Evolutionary conservation across 78 protist genomes (phyloP), one percentile per base, ranked within the genome.

Genomic region (Tieghemostelium lacteum): DNA sequence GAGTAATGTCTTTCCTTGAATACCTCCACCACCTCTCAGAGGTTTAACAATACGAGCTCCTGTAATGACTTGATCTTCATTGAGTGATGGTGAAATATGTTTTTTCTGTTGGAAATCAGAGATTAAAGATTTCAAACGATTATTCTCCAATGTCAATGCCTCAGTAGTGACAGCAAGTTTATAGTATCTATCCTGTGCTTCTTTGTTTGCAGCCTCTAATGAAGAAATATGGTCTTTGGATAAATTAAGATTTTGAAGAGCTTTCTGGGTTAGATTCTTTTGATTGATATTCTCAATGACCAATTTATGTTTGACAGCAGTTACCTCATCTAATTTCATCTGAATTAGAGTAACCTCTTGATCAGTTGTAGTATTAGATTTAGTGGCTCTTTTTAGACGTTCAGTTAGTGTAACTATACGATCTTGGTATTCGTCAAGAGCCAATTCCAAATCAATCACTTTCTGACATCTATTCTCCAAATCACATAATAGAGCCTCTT

Each of bases 371-470:
- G 17, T 57, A 40, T 55, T 74, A 36, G 50, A 58, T 50, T 83
- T 83, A 29, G 63, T 33, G 0, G 78, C 54, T 8, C 91, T 17
- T 50, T 83, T 83, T 26, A 83, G 42, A 39, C 91, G 50, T 29
- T 83, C 91, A 19, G 64, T 57, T 3, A 83, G 64, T 6, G 77
- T 83, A 2, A 71, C 78, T 1, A 45, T 58, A 28, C 91, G 29
- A 69, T 88, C 94, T 62, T 70, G 72, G 37, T 57, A 54, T 40
- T 88, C 94, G 14, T 66, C 87, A 34, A 75, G 39, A 1, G 57
- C 83, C 75, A 88, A 71, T 40, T 88, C 94, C 16, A 76, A 54
- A 55, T 88, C 94, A 8, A 88, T 88, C 6, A 88, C 94, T 61
- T 88, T 64, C 39, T 77, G 87, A 34, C 94, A 88, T 19, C 94